phyloP scores from a whole-genome alignment of 768 basidiomycete species.

The Kwoniella pini region DNA sequence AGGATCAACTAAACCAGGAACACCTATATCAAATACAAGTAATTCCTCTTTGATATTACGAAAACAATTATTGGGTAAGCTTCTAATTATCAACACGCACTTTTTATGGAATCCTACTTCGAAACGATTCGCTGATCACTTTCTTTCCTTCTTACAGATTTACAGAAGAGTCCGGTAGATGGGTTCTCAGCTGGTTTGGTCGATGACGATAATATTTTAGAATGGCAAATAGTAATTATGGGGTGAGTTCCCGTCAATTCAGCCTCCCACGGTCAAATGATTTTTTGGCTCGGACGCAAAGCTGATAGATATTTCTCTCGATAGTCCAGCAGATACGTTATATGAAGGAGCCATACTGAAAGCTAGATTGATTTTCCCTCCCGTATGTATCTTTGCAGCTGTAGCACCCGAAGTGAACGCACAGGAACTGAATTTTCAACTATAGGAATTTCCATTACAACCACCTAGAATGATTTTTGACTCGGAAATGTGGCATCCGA shows the following conservation, averaged over 20 bases:
- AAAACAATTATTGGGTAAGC: conserved; percentile 48
- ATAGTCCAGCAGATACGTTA: conserved; percentile 84
- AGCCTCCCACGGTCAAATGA: not conserved
- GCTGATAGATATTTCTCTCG: not conserved
- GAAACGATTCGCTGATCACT: not conserved
- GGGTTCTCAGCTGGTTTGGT: conserved; percentile 98
- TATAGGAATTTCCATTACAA: conserved; percentile 74
- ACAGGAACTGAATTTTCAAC: not conserved
- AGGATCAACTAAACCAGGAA: conserved; percentile 39
- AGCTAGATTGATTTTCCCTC: conserved; percentile 82
- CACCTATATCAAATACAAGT: conserved; percentile 28
- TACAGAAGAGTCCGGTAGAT: conserved; percentile 89
- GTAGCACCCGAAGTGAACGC: not conserved
- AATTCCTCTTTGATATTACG: conserved; percentile 45
- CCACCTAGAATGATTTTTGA: conserved; percentile 82
- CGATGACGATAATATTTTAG: conserved; percentile 89
- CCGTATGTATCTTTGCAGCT: conserved; percentile 42
- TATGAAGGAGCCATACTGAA: conserved; percentile 98
- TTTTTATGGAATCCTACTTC: not conserved
- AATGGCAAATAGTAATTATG: conserved; percentile 96
- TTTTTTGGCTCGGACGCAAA: not conserved
- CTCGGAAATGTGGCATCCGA: conserved; percentile 59
- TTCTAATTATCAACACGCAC: not conserved
- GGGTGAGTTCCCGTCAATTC: conserved; percentile 60
- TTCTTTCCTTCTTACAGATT: conserved; percentile 59